phyloP scores from a whole-genome alignment of 768 basidiomycete species.

The Leucosporidium creatinivorum region DNA sequence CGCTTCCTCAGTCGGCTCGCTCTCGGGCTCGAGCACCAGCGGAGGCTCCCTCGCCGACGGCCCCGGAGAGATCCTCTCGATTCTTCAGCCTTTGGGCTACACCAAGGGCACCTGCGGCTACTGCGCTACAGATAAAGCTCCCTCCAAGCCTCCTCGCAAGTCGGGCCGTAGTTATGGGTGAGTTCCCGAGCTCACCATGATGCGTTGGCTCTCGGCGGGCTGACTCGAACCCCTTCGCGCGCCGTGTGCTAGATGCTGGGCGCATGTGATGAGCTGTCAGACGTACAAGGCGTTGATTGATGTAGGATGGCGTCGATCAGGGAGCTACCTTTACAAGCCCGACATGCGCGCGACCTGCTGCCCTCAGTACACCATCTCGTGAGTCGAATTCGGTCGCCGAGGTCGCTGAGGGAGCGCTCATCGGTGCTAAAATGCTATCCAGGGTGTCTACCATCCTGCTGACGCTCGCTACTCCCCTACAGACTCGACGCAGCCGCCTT shows the following conservation, averaged over 20 bases:
- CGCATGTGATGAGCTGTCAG: constrained; percentile 24
- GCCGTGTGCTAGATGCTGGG: constrained; percentile 22
- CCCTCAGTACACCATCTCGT: constrained; percentile 92
- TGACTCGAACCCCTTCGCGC: neutral
- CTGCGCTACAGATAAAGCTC: constrained; percentile 19
- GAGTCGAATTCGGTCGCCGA: constrained; percentile 30
- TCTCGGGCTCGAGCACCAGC: neutral
- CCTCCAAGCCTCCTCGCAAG: constrained; percentile 12
- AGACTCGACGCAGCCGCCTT: constrained; percentile 64
- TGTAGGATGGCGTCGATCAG: constrained; percentile 43
- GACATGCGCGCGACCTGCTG: constrained; percentile 76
- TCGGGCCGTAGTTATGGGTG: constrained; percentile 24
- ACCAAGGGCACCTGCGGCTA: constrained; percentile 18
- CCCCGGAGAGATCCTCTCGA: constrained; percentile 8
- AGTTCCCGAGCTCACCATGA: neutral
- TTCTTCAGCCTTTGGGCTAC: constrained; percentile 27
- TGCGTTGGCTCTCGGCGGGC: neutral
- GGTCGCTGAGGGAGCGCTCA: no score
- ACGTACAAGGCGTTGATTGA: constrained; percentile 44
- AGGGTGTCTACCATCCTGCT: no score
- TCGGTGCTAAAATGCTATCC: no score
- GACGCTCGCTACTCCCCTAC: neutral
- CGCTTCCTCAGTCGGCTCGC: neutral
- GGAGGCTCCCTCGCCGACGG: neutral
- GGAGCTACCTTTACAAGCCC: constrained; percentile 73